These are phyloP conservation scores for Pezicula radicicola DNA, from an alignment of 2,329 filamentous ascomycete genomes.

Conservation along the genomic window DNA sequence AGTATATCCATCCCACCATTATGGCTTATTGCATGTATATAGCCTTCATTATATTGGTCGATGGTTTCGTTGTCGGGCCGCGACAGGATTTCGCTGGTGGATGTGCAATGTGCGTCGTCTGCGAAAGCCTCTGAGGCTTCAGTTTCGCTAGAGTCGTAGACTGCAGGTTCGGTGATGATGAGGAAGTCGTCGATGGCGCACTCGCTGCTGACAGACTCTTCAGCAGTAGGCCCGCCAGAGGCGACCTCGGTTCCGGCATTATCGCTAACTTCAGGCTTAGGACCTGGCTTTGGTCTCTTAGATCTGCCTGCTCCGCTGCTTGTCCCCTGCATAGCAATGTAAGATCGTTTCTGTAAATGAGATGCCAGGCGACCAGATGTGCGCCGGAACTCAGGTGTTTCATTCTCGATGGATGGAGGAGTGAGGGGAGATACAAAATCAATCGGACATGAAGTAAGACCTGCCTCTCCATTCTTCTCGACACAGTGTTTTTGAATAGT, in stretches of 20 bases:
- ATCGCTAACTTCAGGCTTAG: too few relatives aligned
- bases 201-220: not conserved
- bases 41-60: not conserved
- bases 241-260: not conserved
- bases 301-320: not conserved
- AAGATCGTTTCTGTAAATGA: not conserved
- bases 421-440: not conserved
- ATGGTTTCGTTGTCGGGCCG: too few relatives aligned
- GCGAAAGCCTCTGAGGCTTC: too few relatives aligned
- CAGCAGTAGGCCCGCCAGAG: not conserved
- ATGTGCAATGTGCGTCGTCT: too few relatives aligned
- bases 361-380: not conserved
- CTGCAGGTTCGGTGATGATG: not conserved
- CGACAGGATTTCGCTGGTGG: too few relatives aligned
- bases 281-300: not conserved
- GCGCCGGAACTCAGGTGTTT: not conserved
- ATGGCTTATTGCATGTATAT: too few relatives aligned
- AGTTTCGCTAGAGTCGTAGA: not conserved
- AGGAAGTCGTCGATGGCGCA: not conserved
- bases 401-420: not conserved
- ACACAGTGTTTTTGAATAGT: slow-evolving; percentile 2
- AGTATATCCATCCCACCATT: too few relatives aligned
- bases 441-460: not conserved
- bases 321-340: not conserved
- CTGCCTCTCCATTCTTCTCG: slow-evolving; percentile 1